These are phyloP conservation scores for Microcera coccophila DNA, from an alignment of 2,329 filamentous ascomycete species.

Conservation along the genomic window DNA sequence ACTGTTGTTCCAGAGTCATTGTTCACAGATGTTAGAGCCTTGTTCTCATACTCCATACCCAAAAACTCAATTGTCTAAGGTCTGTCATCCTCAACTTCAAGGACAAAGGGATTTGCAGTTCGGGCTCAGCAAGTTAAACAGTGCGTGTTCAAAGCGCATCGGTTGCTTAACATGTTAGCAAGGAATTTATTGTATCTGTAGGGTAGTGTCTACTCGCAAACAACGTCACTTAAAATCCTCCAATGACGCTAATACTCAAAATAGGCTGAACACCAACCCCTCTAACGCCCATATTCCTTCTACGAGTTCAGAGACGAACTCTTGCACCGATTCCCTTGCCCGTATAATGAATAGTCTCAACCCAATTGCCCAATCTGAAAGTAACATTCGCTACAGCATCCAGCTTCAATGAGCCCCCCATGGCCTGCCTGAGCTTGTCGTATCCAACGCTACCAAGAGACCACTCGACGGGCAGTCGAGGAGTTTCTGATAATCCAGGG, in stretches of 20 bases:
- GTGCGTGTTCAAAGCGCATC: too few species aligned
- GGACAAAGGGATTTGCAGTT: too few species aligned
- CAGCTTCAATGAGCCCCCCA: conserved; percentile 76
- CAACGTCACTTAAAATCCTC: too few species aligned
- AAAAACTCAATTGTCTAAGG: too few species aligned
- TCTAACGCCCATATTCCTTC: not conserved
- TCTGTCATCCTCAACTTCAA: too few species aligned
- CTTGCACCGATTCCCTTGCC: conserved; percentile 68
- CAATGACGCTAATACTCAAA: not conserved
- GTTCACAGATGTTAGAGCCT: too few species aligned
- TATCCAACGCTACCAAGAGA: conserved; percentile 74
- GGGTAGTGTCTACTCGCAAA: too few species aligned
- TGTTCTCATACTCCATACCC: too few species aligned
- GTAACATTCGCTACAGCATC: conserved; percentile 74
- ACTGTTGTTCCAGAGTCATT: too few species aligned
- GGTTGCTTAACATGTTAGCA: too few species aligned
- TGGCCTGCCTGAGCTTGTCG: conserved; percentile 71
- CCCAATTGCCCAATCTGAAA: conserved; percentile 71
- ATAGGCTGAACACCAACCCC: not conserved
- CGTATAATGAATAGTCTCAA: conserved; percentile 65
- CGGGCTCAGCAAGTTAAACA: too few species aligned
- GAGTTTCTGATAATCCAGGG: conserved; percentile 68
- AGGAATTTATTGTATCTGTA: too few species aligned
- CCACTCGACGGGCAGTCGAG: conserved; percentile 79
- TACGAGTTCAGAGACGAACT: conserved; percentile 32